Base-by-base conservation (phyloP, 345 rosid genomes). In the Nephelium lappaceum region DNA sequence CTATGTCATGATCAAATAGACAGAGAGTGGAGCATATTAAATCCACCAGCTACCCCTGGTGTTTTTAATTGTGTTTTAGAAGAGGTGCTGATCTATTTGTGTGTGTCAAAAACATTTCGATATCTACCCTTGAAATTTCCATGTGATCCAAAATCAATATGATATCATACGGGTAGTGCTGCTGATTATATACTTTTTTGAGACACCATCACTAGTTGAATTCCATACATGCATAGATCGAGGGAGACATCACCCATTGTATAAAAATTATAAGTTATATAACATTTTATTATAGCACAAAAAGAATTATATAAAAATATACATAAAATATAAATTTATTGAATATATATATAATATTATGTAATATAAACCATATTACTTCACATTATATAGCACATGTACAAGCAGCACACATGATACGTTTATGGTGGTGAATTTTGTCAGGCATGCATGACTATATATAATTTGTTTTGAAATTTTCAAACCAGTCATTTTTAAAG, bases 11-110 rank as follows among this genome's bases (percentile, higher is more conserved):
- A 57, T 21, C 24, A 43, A 6, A n/a, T 4, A 3, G 18, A 36
- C 6, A 41, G 8, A 69, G 75, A 76, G 83, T 76, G 83, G 80
- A 76, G 80, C 83, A 81, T 76, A 75, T 76, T 81, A 81, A 41
- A 70, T 76, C 80, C 80, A 76, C 80, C 65, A 53, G 75, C 77
- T 71, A 64, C 57, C 5, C 39, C 24, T 70, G 39, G 53, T 62
- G 65, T 70, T 74, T 36, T 31, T 74, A 74, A 79, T 74, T 27
- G 75, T 68, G 78, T 23, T 11, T 61, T 69, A 43, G n/a, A 31
- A 31, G 39, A 23, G 11, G 78, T 21, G 41, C 45, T 18, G 47
- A 41, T n/a, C 53, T 16, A 49, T 49, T 15, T 31, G 55, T 49
- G 18, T 53, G 10, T 27, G 15, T 70, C 36, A 31, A 31, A 31